Evolutionary conservation across 2,329 filamentous ascomycete species (phyloP).

Genomic region (Apiospora arundinis): DNA sequence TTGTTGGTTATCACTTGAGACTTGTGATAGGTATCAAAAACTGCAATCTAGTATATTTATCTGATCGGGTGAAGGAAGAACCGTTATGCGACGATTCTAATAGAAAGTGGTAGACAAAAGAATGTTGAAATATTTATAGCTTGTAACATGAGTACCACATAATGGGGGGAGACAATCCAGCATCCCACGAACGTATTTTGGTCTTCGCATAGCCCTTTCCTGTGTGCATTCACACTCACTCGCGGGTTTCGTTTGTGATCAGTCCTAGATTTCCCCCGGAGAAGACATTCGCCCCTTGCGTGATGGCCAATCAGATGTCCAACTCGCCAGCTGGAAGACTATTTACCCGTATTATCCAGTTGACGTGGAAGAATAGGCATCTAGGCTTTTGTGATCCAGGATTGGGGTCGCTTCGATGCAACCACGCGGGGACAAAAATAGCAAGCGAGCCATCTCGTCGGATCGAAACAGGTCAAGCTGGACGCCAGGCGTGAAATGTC

Average conservation of each 20-base stretch:
- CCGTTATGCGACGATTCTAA: not conserved
- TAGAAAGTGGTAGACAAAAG: not conserved
- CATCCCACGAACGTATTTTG: too few species aligned
- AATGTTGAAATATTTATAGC: not conserved
- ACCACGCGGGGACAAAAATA: not conserved
- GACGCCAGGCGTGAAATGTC: not conserved
- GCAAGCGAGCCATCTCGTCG: not conserved
- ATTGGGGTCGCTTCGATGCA: not conserved
- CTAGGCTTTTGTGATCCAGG: not conserved
- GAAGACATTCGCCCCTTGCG: not conserved
- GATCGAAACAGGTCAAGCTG: constrained; percentile 13
- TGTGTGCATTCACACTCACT: too few species aligned
- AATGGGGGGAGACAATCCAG: not conserved
- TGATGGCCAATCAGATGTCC: not conserved
- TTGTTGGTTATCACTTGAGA: not conserved
- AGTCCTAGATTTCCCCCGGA: not conserved
- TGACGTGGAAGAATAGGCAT: constrained; percentile 2
- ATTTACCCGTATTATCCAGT: constrained; percentile 16
- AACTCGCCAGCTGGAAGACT: not conserved
- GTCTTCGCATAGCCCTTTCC: not conserved
- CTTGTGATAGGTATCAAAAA: too few species aligned
- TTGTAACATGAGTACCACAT: too few species aligned
- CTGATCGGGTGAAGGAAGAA: not conserved
- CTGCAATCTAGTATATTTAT: not conserved
- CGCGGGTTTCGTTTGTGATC: not conserved